These are phyloP conservation scores for Zygosaccharomyces rouxii DNA, from an alignment of 805 yeast species.

Conservation along the genomic window DNA sequence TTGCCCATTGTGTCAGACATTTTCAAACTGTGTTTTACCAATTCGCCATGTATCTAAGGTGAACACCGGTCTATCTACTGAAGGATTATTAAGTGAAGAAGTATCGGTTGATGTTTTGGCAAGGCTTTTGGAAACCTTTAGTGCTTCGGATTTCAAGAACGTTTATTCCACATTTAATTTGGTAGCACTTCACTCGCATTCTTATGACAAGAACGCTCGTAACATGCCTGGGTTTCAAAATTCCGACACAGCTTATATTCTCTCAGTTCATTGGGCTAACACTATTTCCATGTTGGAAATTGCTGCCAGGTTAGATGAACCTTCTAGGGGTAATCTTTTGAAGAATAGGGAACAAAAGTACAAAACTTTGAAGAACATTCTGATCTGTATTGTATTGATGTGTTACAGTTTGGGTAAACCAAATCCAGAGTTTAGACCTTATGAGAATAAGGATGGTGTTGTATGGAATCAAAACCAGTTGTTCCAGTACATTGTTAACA, in stretches of 20 bases:
- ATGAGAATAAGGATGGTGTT: slow-evolving; percentile 13
- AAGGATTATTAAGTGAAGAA: slow-evolving; percentile 8
- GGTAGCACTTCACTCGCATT: slow-evolving; percentile 19
- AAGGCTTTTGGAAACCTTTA: slow-evolving; percentile 14
- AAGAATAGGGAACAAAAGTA: slow-evolving; percentile 39
- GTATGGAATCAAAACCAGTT: slow-evolving; percentile 25
- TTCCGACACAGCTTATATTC: slow-evolving; percentile 18
- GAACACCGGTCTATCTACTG: slow-evolving; percentile 11
- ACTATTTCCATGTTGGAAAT: slow-evolving; percentile 55
- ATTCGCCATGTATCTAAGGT: slow-evolving; percentile 18
- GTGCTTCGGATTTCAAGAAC: slow-evolving; percentile 14
- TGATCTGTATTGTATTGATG: slow-evolving; percentile 25
- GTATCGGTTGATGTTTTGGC: slow-evolving; percentile 13
- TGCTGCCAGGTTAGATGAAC: slow-evolving; percentile 45
- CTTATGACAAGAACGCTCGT: slow-evolving; percentile 21
- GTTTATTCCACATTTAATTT: slow-evolving; percentile 18
- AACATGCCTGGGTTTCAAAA: slow-evolving; percentile 16
- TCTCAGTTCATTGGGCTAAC: slow-evolving; percentile 31
- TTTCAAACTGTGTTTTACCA: slow-evolving; percentile 37
- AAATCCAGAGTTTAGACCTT: slow-evolving; percentile 14
- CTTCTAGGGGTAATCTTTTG: slow-evolving; percentile 33
- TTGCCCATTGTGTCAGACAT: slow-evolving; percentile 93
- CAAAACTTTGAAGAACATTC: slow-evolving; percentile 34
- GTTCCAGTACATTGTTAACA: slow-evolving; percentile 30
- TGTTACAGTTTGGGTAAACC: slow-evolving; percentile 25